phyloP scores from a whole-genome alignment of 2,329 filamentous ascomycete genomes.

The Paecilomyces dactylethromorphus region DNA sequence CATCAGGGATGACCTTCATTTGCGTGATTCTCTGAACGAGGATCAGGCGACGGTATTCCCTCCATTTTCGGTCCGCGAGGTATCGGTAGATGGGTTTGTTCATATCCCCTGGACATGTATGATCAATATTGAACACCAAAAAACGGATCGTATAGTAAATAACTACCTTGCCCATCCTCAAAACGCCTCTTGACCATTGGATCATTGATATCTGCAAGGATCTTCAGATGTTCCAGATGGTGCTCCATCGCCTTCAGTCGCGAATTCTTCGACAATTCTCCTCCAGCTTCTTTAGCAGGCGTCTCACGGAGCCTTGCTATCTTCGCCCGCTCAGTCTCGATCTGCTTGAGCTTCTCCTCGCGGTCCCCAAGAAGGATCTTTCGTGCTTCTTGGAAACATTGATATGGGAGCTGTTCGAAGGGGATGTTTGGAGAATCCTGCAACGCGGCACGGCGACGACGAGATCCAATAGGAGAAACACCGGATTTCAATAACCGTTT shows the following conservation, averaged over 20 bases:
- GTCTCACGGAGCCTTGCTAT: conserved; percentile 61
- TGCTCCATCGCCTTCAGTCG: conserved; percentile 63
- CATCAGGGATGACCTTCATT: conserved; percentile 80
- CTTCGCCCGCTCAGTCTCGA: conserved; percentile 60
- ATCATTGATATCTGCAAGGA: conserved; percentile 90
- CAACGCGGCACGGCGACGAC: conserved; percentile 71
- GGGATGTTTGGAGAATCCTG: conserved; percentile 62
- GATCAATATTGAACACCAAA: conserved; percentile 13
- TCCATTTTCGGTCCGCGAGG: conserved; percentile 84
- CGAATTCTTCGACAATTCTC: conserved; percentile 58
- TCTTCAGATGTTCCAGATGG: conserved; percentile 72
- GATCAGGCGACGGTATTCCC: conserved; percentile 69
- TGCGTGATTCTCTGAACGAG: conserved; percentile 80
- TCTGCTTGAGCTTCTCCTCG: conserved; percentile 68
- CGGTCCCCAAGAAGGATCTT: conserved; percentile 75
- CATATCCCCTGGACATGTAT: conserved; percentile 66
- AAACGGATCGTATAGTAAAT: not conserved
- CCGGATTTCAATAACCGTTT: conserved; percentile 62
- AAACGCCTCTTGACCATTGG: conserved; percentile 88
- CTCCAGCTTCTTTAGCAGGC: conserved; percentile 53
- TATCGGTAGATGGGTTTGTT: conserved; percentile 91
- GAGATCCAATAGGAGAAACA: conserved; percentile 70
- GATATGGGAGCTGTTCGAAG: conserved; percentile 91
- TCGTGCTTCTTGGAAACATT: conserved; percentile 94
- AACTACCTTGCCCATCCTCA: conserved; percentile 79